phyloP scores from a whole-genome alignment of 306 rosid species.

The Cotoneaster glaucophyllus region DNA sequence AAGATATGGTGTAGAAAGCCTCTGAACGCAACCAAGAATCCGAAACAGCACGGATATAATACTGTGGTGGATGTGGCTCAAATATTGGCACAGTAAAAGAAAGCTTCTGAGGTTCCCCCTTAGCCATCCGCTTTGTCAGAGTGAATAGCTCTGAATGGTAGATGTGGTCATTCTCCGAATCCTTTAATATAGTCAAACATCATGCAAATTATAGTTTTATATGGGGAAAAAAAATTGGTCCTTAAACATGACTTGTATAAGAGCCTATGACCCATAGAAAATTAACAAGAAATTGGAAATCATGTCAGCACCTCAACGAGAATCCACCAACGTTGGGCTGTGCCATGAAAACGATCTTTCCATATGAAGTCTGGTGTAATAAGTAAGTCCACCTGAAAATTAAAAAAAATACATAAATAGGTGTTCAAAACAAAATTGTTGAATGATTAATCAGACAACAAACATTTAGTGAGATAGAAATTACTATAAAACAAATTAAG shows the following conservation, averaged over 20 bases:
- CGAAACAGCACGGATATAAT: conserved; percentile 86
- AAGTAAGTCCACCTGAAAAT: conserved; percentile 65
- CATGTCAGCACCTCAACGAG: conserved; percentile 72
- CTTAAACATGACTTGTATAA: not conserved
- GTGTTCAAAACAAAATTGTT: not conserved
- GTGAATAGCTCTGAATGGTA: conserved; percentile 88
- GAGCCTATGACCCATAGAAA: not conserved
- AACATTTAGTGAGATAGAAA: not conserved
- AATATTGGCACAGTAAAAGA: conserved; percentile 94
- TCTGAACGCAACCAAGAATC: conserved; percentile 95
- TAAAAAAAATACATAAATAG: not conserved
- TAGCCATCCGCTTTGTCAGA: conserved; percentile 76
- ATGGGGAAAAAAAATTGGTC: not conserved
- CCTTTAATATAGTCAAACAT: conserved; percentile 43
- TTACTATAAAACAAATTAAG: not conserved
- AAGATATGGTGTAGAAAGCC: conserved; percentile 84
- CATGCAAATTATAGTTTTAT: conserved; percentile 13
- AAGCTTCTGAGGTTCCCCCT: conserved; percentile 83
- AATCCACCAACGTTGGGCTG: conserved; percentile 91
- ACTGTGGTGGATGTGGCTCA: conserved; percentile 99
- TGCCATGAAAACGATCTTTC: conserved; percentile 95
- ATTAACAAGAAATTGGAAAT: conserved; percentile 5
- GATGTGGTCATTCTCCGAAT: conserved; percentile 90
- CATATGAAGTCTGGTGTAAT: conserved; percentile 64
- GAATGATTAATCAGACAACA: not conserved